Percentiles rank a stretch among this genome's conserved stretches.
phyloP scores from a whole-genome alignment of 2,329 filamentous ascomycete genomes.

The Diplodia corticola region DNA sequence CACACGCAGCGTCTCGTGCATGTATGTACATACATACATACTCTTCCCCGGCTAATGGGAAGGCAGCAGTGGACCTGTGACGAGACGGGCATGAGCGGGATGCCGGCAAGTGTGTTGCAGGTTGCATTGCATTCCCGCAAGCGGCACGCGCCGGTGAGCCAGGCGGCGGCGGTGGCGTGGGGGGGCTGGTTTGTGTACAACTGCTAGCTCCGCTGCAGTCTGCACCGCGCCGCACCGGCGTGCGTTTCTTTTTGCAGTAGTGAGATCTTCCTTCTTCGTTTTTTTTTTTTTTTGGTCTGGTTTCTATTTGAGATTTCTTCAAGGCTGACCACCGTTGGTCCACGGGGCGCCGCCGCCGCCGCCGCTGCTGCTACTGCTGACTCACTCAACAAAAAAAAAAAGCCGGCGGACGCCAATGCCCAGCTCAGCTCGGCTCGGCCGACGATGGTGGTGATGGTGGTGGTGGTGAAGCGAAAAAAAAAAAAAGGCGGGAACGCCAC shows the following conservation, averaged over 20 bases:
- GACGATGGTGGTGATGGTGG: too few species aligned
- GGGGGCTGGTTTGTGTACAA: neutral
- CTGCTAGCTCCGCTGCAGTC: neutral
- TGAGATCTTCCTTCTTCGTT: too few species aligned
- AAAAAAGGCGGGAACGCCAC: too few species aligned
- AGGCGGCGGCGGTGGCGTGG: neutral
- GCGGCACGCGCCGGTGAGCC: neutral
- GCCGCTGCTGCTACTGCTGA: too few species aligned
- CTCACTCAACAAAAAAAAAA: too few species aligned
- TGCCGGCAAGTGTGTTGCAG: neutral
- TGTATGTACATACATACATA: neutral
- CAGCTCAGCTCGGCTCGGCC: too few species aligned
- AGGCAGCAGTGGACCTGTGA: neutral
- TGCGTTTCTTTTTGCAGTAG: neutral
- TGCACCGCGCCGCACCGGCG: neutral
- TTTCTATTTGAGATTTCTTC: neutral
- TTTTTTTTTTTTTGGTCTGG: neutral
- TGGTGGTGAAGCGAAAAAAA: too few species aligned
- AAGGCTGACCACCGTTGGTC: neutral
- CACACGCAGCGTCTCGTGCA: neutral
- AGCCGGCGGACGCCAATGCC: too few species aligned
- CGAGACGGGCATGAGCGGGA: neutral
- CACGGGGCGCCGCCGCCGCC: too few species aligned
- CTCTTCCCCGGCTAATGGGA: neutral
- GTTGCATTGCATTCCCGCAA: slow-evolving; percentile 7